Conservation (phyloP, 1,284 basidiomycete genomes). For the Fomitiporia mediterranea region DNA sequence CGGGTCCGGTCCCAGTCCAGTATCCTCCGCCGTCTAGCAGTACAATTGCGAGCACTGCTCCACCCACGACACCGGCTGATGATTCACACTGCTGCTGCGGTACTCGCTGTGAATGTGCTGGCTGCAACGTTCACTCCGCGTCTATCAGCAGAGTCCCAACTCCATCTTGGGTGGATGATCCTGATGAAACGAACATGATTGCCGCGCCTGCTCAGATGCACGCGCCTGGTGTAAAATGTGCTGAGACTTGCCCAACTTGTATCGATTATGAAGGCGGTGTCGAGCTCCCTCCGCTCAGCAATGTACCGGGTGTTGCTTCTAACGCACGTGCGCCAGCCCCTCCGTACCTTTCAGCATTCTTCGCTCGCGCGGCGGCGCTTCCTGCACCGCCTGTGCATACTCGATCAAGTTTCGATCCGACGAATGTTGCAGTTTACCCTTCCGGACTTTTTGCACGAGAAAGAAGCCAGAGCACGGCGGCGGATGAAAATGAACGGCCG, state of each 20-base stretch:
- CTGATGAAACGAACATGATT: neutral
- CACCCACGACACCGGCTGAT: conserved; percentile 27
- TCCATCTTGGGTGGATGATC: conserved; percentile 14
- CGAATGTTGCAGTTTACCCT: conserved; percentile 46
- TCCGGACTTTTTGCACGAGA: conserved; percentile 29
- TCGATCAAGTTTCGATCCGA: conserved; percentile 41
- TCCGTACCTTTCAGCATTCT: conserved; percentile 53
- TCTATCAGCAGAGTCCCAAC: conserved; percentile 9
- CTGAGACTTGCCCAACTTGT: conserved; percentile 60
- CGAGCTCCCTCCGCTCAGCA: conserved; percentile 33
- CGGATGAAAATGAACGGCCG: conserved; percentile 21
- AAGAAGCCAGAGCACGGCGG: neutral
- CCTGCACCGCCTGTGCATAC: conserved; percentile 52
- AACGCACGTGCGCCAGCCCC: neutral
- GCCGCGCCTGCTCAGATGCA: neutral
- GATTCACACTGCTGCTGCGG: conserved; percentile 70
- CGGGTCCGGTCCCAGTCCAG: neutral
- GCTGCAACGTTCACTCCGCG: conserved; percentile 64
- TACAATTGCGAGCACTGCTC: neutral
- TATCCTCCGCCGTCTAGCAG: neutral
- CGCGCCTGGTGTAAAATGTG: conserved; percentile 31
- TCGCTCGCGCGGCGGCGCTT: conserved; percentile 51
- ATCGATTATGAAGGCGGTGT: conserved; percentile 47
- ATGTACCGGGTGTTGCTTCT: conserved; percentile 22
- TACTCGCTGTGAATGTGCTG: conserved; percentile 63